Conservation (phyloP, 768 basidiomycete species). For the Leccinum sublutescens region DNA sequence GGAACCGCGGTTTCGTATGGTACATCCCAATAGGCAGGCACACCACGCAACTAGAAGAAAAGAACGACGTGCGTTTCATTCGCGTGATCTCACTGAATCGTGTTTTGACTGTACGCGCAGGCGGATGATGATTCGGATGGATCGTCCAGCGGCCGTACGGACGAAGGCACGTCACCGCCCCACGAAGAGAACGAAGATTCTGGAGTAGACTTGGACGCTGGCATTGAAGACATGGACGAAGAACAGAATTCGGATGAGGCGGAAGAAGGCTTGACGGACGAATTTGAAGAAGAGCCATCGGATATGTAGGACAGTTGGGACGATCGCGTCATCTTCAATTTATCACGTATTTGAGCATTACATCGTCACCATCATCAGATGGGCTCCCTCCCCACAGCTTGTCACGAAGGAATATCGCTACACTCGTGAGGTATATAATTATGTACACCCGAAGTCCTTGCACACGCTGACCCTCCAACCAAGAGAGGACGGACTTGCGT, state of each 20-base stretch:
- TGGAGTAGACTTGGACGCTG: slow-evolving; percentile 37
- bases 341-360: not conserved
- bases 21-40: slow-evolving; percentile 72
- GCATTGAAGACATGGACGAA: slow-evolving; percentile 42
- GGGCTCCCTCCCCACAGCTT: not conserved
- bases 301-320: slow-evolving; percentile 10
- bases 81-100: not conserved
- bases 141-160: slow-evolving; percentile 32
- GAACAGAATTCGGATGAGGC: slow-evolving; percentile 42
- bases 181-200: slow-evolving; percentile 43
- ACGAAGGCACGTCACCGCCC: slow-evolving; percentile 29
- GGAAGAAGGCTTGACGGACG: slow-evolving; percentile 49
- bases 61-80: slow-evolving; percentile 65
- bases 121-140: slow-evolving; percentile 37
- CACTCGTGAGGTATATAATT: slow-evolving; percentile 3
- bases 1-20: slow-evolving; percentile 63
- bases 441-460: not conserved
- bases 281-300: slow-evolving; percentile 48
- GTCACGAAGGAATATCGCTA: not conserved
- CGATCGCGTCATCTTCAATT: not conserved
- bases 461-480: not conserved
- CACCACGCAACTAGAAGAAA: slow-evolving; percentile 77
- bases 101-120: slow-evolving; percentile 14
- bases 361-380: not conserved
- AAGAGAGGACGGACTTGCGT: not conserved